Percentiles rank a stretch among this genome's conserved stretches.
Conservation (phyloP, 1,284 basidiomycete species). For the Ganoderma leucocontextum region DNA sequence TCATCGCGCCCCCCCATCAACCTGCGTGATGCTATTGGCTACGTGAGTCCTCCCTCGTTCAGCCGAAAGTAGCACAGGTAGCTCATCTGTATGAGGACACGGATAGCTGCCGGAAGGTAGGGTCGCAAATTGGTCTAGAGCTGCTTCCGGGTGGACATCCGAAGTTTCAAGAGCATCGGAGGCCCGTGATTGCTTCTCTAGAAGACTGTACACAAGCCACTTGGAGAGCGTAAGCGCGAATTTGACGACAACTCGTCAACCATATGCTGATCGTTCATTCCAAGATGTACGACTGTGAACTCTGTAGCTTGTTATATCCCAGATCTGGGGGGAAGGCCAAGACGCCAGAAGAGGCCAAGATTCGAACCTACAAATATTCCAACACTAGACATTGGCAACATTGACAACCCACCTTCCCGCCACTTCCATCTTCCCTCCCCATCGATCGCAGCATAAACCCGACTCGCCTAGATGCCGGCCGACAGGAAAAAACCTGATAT, state of each 20-base stretch:
- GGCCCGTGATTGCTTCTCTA: neutral
- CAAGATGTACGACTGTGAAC: neutral
- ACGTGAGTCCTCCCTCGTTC: neutral
- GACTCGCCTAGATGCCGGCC: neutral
- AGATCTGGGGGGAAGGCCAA: neutral
- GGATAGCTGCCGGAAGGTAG: neutral
- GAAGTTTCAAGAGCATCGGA: neutral
- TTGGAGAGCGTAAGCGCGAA: neutral
- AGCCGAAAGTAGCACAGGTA: neutral
- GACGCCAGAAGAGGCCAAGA: neutral
- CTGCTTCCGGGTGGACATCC: neutral
- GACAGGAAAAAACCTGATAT: neutral
- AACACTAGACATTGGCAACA: neutral
- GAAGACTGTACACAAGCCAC: neutral
- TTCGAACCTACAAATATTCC: neutral
- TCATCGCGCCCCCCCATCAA: constrained; percentile 5
- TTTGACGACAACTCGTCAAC: neutral
- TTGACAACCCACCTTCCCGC: neutral
- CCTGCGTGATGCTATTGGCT: constrained; percentile 19
- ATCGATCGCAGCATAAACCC: neutral
- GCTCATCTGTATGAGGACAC: neutral
- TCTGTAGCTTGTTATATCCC: neutral
- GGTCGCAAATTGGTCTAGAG: neutral
- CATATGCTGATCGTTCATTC: neutral
- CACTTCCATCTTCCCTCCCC: neutral